A percentile compares a stretch with the other conserved stretches of the same genome.
Evolutionary conservation across 139 green algal genomes (phyloP).

Genomic region (Chlorella sp.): DNA sequence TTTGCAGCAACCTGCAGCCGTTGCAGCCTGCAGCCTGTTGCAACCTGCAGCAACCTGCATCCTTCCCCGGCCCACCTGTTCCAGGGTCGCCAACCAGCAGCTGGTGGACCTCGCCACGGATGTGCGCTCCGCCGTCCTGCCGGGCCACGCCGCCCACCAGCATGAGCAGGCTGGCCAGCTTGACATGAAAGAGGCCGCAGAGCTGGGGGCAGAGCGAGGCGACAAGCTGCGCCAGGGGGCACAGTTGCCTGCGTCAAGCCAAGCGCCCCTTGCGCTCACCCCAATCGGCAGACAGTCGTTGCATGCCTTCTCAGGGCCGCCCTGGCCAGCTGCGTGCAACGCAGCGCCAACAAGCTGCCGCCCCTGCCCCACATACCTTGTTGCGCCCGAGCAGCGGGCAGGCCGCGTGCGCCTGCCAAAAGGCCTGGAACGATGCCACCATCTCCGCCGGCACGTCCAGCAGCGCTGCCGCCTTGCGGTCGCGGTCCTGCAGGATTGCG

Average conservation of each 20-base stretch:
- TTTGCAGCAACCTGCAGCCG: no score
- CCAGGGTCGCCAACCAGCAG: constrained; percentile 92
- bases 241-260: no score
- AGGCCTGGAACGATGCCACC: constrained; percentile 34
- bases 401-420: constrained; percentile 60
- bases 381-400: constrained; percentile 62
- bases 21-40: no score
- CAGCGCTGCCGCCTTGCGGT: constrained; percentile 9
- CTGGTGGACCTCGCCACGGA: constrained; percentile 84
- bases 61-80: constrained; percentile 56
- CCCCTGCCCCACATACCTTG: no score
- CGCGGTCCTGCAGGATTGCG: no score
- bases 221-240: no score
- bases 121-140: constrained; percentile 36
- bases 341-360: background rate
- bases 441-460: constrained; percentile 30
- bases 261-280: no score
- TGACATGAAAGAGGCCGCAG: constrained; percentile 72
- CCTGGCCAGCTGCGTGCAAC: no score
- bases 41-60: no score
- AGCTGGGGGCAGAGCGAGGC: constrained; percentile 75
- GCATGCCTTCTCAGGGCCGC: no score
- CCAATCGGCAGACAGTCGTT: no score
- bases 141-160: constrained; percentile 76
- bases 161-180: constrained; percentile 78